These are phyloP conservation scores for Penicillium canescens DNA, from an alignment of 495 filamentous ascomycete species.

Conservation along the genomic window DNA sequence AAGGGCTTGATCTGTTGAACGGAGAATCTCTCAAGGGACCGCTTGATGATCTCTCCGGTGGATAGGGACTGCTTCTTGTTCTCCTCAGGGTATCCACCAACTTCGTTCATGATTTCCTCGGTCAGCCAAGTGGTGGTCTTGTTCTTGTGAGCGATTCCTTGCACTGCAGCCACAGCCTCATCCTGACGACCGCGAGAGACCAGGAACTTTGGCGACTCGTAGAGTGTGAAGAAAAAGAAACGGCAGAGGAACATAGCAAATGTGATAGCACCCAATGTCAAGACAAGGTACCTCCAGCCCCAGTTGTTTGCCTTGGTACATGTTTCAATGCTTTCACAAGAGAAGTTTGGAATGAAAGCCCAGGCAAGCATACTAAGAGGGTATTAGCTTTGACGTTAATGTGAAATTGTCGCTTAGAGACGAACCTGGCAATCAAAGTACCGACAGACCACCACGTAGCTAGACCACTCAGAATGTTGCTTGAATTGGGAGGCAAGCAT, in stretches of 20 bases:
- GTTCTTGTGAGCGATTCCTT: constrained; percentile 51
- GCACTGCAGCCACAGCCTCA: constrained; percentile 64
- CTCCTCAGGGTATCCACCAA: constrained; percentile 41
- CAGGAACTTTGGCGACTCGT: constrained; percentile 73
- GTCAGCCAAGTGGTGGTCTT: constrained; percentile 47
- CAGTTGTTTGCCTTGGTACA: constrained; percentile 60
- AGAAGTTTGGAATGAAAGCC: constrained; percentile 50
- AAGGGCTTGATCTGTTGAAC: constrained; percentile 46
- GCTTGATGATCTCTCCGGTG: constrained; percentile 40
- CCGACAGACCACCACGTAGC: constrained; percentile 56
- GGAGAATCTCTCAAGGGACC: constrained; percentile 49
- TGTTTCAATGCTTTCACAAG: constrained; percentile 28
- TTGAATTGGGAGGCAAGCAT: constrained; percentile 48
- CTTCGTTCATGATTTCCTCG: constrained; percentile 45
- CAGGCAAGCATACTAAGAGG: constrained; percentile 43
- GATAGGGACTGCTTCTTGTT: constrained; percentile 31
- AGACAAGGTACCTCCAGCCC: constrained; percentile 75
- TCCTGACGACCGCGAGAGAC: constrained; percentile 64
- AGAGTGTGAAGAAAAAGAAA: constrained; percentile 51
- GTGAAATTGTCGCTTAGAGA: not conserved
- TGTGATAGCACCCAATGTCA: constrained; percentile 65
- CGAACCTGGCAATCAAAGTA: constrained; percentile 42
- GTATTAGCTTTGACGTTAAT: constrained; percentile 27
- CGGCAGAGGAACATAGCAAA: constrained; percentile 62
- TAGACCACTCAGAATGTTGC: constrained; percentile 46